Evolutionary conservation across 371 early-diverging fungal genomes (phyloP).

Genomic region (Zancudomyces culisetae): DNA sequence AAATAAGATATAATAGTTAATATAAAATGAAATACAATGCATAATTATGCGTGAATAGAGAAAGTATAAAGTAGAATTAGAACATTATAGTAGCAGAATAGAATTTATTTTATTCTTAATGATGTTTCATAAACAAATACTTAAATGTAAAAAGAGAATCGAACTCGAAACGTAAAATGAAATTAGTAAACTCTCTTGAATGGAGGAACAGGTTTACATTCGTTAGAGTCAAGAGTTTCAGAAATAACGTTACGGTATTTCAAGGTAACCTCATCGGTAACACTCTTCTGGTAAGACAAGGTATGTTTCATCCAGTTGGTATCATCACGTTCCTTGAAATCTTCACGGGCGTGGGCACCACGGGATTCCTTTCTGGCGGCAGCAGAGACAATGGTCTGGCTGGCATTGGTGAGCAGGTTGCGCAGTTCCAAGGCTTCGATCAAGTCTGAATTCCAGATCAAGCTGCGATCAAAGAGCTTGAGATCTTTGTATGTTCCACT

Average conservation of each 20-base stretch:
- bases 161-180: background rate
- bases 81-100: too few species aligned
- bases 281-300: conserved; percentile 76
- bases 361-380: conserved; percentile 90
- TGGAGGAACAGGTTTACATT: conserved; percentile 85
- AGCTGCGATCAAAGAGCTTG: conserved; percentile 70
- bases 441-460: conserved; percentile 97
- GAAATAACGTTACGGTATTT: conserved; percentile 63
- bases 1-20: too few species aligned
- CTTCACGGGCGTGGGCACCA: conserved; percentile 96
- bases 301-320: conserved; percentile 97
- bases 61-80: too few species aligned
- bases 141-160: background rate
- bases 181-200: conserved; percentile 82
- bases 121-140: background rate
- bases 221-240: conserved; percentile 75
- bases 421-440: conserved; percentile 90
- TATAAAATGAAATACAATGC: too few species aligned
- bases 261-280: conserved; percentile 56
- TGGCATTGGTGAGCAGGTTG: conserved; percentile 89
- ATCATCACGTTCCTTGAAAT: conserved; percentile 77
- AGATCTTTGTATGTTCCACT: conserved; percentile 61
- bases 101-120: too few species aligned
- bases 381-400: conserved; percentile 93
- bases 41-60: too few species aligned